Evolutionary conservation across 2,329 filamentous ascomycete genomes (phyloP).

Genomic region (Volutella citrinella): DNA sequence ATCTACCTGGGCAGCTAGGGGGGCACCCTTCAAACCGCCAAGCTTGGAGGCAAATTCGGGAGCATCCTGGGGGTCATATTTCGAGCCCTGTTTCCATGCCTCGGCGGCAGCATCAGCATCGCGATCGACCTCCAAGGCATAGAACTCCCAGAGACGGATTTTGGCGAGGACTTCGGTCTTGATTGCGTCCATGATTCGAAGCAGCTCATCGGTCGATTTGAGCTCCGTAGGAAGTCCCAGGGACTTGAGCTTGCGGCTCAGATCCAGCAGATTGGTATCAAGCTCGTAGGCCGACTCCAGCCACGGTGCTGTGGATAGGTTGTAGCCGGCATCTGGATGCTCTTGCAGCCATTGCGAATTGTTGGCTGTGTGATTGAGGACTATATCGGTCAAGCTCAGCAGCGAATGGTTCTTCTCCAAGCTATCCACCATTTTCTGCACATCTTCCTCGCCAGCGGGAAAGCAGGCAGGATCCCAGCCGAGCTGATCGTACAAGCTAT

Average conservation of each 20-base stretch:
- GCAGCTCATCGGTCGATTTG: constrained; percentile 66
- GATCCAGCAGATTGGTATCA: constrained; percentile 63
- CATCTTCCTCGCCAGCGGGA: constrained; percentile 78
- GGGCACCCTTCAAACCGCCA: constrained; percentile 44
- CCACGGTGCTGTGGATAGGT: constrained; percentile 83
- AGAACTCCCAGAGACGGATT: constrained; percentile 90
- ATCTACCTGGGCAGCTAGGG: constrained; percentile 50
- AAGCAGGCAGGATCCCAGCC: constrained; percentile 81
- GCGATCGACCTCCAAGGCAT: constrained; percentile 74
- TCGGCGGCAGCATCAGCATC: constrained; percentile 67
- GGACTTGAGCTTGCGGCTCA: constrained; percentile 70
- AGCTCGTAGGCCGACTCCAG: constrained; percentile 62
- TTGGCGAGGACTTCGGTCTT: constrained; percentile 76
- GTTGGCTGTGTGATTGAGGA: constrained; percentile 96
- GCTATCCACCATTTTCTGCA: constrained; percentile 71
- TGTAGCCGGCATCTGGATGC: constrained; percentile 95
- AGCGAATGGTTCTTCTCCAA: constrained; percentile 84
- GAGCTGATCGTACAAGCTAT: constrained; percentile 93
- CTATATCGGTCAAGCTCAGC: constrained; percentile 89
- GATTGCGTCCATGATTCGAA: constrained; percentile 78
- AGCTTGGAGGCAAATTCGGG: constrained; percentile 33
- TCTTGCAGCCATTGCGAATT: constrained; percentile 93
- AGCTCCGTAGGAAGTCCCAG: constrained; percentile 75
- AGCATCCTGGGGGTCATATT: constrained; percentile 49
- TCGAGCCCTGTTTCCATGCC: constrained; percentile 65